Base-by-base conservation (phyloP, 164 flowering plant genomes). In the Piper longum region DNA sequence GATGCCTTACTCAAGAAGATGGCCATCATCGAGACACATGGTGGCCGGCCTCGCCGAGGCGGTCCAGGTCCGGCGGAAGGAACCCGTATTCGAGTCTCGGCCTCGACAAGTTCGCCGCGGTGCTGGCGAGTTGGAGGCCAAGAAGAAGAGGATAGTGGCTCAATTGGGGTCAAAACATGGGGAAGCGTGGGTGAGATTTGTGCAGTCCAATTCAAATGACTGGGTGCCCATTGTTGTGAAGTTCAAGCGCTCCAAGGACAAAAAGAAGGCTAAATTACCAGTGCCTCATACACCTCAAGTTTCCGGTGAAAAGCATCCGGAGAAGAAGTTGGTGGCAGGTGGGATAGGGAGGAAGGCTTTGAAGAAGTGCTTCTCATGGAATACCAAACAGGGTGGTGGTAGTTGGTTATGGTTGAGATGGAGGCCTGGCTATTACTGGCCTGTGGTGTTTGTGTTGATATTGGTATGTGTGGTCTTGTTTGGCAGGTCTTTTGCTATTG, bases 401-500 rank as follows among this genome's bases (percentile, higher is more conserved):
- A 12, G n/a, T n/a, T 26, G 36, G 36, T 26, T 26, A 26, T 16
- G n/a, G 19, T 42, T 13, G 18, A 62, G 4, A 17, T 16, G 56
- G 41, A 51, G 66, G 44, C 51, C 66, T 55, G n/a, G 26, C 16
- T 54, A 41, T 55, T 52, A 55, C 26, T 51, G 57, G 56, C 42
- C 56, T 48, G 16, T 63, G 16, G 43, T 40, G 36, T 13, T 63
- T 17, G 26, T 66, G 1, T 7, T 66, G 54, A 66, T 66, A 52
- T 19, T 71, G 1, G 40, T 66, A 41, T 71, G 66, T 26, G 58
- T 71, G 60, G 63, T 59, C 62, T 57, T 71, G 7, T 71, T 62
- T 44, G 73, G 73, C 18, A 26, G 66, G 36, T 62, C 70, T 8
- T 62, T 71, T 36, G 73, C 70, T 4, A 71, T 71, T 41, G 16